Percentiles rank a stretch among this genome's conserved stretches.
Evolutionary conservation across 202 grass and related monocot species (phyloP).

Genomic region (Sporobolus alterniflorus): DNA sequence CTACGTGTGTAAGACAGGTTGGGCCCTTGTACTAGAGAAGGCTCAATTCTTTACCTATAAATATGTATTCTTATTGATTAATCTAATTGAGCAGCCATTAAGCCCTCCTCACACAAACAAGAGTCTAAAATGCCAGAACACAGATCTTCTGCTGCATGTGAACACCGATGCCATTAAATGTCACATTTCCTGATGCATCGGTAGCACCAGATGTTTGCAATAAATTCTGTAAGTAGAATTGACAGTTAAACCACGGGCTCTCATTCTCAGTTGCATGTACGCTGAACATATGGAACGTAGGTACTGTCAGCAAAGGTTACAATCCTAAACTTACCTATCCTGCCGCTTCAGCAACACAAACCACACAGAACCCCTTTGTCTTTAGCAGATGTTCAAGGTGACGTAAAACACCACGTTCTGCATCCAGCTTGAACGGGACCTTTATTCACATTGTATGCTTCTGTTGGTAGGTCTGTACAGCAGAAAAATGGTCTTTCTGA

Average conservation of each 20-base stretch:
- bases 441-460: slow-evolving; percentile 38
- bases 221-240: slow-evolving; percentile 59
- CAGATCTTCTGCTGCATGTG: slow-evolving; percentile 86
- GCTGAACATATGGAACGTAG: not conserved
- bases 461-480: slow-evolving; percentile 27
- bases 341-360: slow-evolving; percentile 91
- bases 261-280: not conserved
- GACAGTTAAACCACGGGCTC: not conserved
- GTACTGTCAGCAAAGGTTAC: not conserved
- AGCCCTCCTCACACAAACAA: too few species aligned
- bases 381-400: slow-evolving; percentile 82
- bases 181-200: slow-evolving; percentile 91
- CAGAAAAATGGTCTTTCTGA: not conserved
- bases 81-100: too few species aligned
- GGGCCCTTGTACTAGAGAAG: too few species aligned
- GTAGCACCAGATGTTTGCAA: slow-evolving; percentile 83
- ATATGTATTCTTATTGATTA: too few species aligned
- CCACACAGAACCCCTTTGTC: slow-evolving; percentile 83
- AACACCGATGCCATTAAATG: slow-evolving; percentile 90
- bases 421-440: slow-evolving; percentile 84
- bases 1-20: too few species aligned
- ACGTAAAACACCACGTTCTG: slow-evolving; percentile 71
- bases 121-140: not conserved
- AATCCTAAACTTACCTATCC: slow-evolving; percentile 70
- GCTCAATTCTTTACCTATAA: too few species aligned